phyloP scores from a whole-genome alignment of 139 green algal genomes.

The Micractinium conductrix region DNA sequence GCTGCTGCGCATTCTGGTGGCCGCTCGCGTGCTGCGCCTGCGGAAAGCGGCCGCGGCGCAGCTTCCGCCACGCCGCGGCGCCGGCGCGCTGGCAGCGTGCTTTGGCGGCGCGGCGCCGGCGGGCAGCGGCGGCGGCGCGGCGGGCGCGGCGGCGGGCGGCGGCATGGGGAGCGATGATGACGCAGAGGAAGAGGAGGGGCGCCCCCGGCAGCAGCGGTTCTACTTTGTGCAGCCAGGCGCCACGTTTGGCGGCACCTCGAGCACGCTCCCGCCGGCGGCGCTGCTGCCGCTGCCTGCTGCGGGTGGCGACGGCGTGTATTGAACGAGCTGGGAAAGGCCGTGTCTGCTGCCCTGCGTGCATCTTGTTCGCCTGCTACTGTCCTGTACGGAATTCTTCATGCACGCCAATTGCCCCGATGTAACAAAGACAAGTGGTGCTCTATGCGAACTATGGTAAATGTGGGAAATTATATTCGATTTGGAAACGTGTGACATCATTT shows the following conservation, averaged over 20 bases:
- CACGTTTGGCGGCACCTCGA: background rate
- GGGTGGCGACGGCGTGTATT: no score
- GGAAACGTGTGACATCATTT: no score
- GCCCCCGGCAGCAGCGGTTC: background rate
- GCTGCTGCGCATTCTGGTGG: constrained; percentile 14
- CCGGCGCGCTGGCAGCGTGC: constrained; percentile 11
- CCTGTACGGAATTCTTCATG: no score
- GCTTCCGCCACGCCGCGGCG: background rate
- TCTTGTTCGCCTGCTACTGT: no score
- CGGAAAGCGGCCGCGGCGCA: background rate
- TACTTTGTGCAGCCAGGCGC: constrained; percentile 7
- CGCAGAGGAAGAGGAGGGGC: background rate
- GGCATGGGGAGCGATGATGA: background rate
- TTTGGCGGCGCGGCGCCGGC: background rate
- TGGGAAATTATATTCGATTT: no score
- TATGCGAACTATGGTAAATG: no score
- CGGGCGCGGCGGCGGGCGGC: background rate
- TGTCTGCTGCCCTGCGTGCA: no score
- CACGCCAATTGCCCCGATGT: no score
- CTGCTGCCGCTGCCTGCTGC: constrained; percentile 31
- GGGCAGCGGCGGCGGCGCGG: background rate
- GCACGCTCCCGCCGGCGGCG: constrained; percentile 23
- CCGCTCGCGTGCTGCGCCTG: background rate
- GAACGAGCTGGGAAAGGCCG: no score
- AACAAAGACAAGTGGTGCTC: no score